phyloP scores from a whole-genome alignment of 2,329 filamentous ascomycete genomes.

The Sporothrix pallida region DNA sequence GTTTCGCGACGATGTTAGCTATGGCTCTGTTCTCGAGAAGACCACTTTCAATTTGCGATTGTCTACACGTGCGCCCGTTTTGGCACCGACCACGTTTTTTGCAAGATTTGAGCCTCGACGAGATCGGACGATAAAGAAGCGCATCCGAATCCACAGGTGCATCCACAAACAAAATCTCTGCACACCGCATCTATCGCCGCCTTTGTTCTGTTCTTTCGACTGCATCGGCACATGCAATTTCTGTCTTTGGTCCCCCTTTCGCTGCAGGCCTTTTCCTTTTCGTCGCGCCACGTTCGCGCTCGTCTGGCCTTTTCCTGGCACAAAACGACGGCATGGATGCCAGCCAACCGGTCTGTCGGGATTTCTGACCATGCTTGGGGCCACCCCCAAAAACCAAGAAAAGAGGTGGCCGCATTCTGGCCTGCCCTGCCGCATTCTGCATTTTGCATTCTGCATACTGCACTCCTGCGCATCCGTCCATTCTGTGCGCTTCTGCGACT shows the following conservation, averaged over 20 bases:
- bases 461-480: constrained; percentile 3
- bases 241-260: neutral
- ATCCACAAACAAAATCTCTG: neutral
- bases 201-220: neutral
- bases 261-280: neutral
- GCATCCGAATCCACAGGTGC: neutral
- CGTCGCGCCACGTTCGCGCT: constrained; percentile 4
- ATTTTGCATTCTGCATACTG: neutral
- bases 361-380: neutral
- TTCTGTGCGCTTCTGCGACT: neutral
- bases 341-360: constrained; percentile 25
- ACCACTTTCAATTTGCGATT: neutral
- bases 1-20: neutral
- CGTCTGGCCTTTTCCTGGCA: neutral
- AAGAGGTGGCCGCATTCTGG: constrained; percentile 8
- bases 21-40: neutral
- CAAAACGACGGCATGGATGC: neutral
- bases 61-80: too few species aligned
- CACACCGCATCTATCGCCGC: neutral
- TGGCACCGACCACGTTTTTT: neutral
- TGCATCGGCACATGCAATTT: neutral
- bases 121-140: neutral
- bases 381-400: neutral
- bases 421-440: neutral
- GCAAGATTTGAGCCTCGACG: neutral